phyloP scores from a whole-genome alignment of 768 basidiomycete species.

The Clavulina sp. region DNA sequence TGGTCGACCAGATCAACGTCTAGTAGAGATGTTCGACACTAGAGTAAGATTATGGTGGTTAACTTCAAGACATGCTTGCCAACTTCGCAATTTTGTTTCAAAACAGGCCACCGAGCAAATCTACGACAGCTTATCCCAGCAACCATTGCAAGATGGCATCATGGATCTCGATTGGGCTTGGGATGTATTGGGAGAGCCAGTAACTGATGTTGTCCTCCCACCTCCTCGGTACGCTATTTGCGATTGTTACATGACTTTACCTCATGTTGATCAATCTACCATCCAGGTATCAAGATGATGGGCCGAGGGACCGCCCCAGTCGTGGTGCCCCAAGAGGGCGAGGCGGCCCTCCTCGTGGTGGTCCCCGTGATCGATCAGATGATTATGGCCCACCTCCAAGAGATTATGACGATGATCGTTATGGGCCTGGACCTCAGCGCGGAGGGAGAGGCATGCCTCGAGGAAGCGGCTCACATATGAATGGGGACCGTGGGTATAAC shows the following conservation, averaged over 20 bases:
- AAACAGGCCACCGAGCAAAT: slow-evolving; percentile 69
- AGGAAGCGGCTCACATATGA: background rate
- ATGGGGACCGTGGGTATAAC: background rate
- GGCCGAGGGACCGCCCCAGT: background rate
- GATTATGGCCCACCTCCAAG: slow-evolving; percentile 17
- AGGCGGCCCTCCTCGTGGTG: slow-evolving; percentile 14
- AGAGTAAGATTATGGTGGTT: slow-evolving; percentile 30
- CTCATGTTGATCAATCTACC: slow-evolving; percentile 12
- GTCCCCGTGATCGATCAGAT: slow-evolving; percentile 10
- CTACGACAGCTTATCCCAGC: slow-evolving; percentile 60
- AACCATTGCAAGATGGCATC: slow-evolving; percentile 65
- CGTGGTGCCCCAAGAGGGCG: background rate
- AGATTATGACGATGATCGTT: slow-evolving; percentile 23
- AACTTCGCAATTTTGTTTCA: background rate
- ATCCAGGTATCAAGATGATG: background rate
- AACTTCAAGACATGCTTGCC: slow-evolving; percentile 3
- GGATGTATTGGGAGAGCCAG: slow-evolving; percentile 45
- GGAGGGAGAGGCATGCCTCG: background rate
- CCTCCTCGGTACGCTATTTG: slow-evolving; percentile 6
- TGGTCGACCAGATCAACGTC: slow-evolving; percentile 55
- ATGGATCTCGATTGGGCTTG: slow-evolving; percentile 80
- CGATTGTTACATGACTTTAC: slow-evolving; percentile 3
- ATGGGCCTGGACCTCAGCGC: slow-evolving; percentile 19
- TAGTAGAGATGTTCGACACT: slow-evolving; percentile 89
- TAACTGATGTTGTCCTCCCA: slow-evolving; percentile 28